Percentiles rank a stretch among this genome's conserved stretches.
phyloP scores from a whole-genome alignment of 2,329 filamentous ascomycete genomes.

The Tolypocladium ovalisporum region DNA sequence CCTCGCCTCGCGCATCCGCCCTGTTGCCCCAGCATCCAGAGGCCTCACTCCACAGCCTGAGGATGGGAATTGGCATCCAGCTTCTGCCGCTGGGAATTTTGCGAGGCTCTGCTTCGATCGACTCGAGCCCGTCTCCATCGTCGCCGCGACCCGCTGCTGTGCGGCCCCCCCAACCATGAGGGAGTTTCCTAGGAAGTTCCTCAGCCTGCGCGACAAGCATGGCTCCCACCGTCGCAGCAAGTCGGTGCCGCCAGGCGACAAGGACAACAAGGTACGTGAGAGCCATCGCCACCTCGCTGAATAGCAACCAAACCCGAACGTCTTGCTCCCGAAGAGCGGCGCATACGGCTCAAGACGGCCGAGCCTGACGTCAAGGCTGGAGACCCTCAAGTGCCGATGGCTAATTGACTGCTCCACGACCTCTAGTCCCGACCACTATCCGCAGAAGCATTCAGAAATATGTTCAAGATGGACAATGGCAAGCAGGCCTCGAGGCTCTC shows the following conservation, averaged over 20 bases:
- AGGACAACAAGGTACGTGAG: conserved; percentile 31
- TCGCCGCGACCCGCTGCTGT: neutral
- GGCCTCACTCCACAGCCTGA: conserved; percentile 7
- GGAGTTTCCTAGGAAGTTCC: conserved; percentile 51
- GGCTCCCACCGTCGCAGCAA: conserved; percentile 41
- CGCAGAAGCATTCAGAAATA: conserved; percentile 46
- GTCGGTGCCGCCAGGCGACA: conserved; percentile 38
- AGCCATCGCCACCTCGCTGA: neutral
- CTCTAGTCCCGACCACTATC: conserved; percentile 39
- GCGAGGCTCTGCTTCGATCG: conserved; percentile 14
- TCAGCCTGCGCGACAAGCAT: conserved; percentile 59
- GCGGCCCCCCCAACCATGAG: conserved; percentile 31
- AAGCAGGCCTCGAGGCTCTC: conserved; percentile 34
- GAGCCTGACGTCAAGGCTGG: neutral
- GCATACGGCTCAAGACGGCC: neutral
- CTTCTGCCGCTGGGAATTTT: conserved; percentile 19
- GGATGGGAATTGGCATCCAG: conserved; percentile 17
- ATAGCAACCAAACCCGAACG: neutral
- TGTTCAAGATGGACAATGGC: conserved; percentile 52
- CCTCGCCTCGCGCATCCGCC: neutral
- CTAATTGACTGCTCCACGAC: neutral
- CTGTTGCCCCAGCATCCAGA: conserved; percentile 1
- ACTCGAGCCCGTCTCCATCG: neutral
- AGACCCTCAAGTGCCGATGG: conserved; percentile 5
- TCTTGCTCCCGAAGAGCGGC: neutral